phyloP scores from a whole-genome alignment of 441 rosid species.

The Erodium moschatum region DNA sequence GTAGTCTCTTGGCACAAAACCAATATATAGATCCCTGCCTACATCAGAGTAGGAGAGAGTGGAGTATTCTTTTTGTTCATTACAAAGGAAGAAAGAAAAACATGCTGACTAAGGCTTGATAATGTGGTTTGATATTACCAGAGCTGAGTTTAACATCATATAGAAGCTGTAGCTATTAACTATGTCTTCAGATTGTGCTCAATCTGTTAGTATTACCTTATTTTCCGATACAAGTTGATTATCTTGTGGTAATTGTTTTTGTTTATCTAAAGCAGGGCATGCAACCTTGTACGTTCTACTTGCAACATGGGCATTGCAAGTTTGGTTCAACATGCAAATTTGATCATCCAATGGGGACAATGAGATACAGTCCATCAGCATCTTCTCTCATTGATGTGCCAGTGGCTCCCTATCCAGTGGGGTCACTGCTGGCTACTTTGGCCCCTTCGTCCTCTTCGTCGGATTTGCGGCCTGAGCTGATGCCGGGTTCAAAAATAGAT shows the following conservation, averaged over 20 bases:
- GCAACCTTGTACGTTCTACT: constrained; percentile 10
- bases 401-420: constrained; percentile 9
- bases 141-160: background rate
- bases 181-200: background rate
- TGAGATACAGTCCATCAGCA: constrained; percentile 13
- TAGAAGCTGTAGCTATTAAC: background rate
- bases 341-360: constrained; percentile 9
- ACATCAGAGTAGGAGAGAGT: background rate
- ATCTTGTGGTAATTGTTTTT: background rate
- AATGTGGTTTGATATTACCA: background rate
- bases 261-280: background rate
- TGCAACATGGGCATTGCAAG: constrained; percentile 11
- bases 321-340: constrained; percentile 10
- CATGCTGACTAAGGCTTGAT: no score
- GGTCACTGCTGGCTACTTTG: constrained; percentile 31
- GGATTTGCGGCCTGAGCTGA: background rate
- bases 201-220: background rate
- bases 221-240: background rate
- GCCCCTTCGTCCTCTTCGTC: constrained; percentile 2
- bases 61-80: background rate
- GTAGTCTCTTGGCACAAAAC: no score
- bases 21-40: background rate
- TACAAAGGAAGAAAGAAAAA: background rate
- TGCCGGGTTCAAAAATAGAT: background rate
- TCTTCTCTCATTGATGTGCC: constrained; percentile 1